Evolutionary conservation across 495 filamentous ascomycete species (phyloP).

Genomic region (Rostrohypoxylon terebratum): DNA sequence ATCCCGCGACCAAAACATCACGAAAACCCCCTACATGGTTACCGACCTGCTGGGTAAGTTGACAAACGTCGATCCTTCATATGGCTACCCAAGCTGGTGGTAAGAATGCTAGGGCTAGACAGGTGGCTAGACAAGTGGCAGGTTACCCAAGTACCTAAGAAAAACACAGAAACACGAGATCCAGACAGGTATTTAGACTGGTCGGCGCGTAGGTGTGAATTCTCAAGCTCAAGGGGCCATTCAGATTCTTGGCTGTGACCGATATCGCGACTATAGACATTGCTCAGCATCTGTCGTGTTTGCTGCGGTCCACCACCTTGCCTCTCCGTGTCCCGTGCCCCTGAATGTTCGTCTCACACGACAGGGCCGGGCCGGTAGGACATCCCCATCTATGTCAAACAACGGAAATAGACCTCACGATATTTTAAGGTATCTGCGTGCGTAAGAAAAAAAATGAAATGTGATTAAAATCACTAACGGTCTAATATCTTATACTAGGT

Average conservation of each 20-base stretch:
- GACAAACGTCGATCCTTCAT: slow-evolving; percentile 3
- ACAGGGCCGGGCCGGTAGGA: slow-evolving; percentile 7
- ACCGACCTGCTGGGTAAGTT: not conserved
- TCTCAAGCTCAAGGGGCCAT: not conserved
- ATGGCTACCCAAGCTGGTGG: not conserved
- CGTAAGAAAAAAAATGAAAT: not conserved
- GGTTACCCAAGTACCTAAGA: not conserved
- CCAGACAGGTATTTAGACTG: not conserved
- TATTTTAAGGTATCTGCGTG: not conserved
- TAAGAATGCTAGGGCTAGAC: not conserved
- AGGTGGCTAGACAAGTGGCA: not conserved
- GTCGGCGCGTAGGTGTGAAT: not conserved
- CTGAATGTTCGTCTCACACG: slow-evolving; percentile 24
- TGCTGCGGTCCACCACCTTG: slow-evolving; percentile 2
- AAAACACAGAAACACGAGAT: not conserved
- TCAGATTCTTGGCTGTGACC: slow-evolving; percentile 11
- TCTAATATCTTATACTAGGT: not conserved
- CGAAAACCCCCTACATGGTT: not conserved
- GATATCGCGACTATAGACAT: slow-evolving; percentile 11
- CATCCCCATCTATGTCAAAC: slow-evolving; percentile 32
- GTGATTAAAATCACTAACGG: not conserved
- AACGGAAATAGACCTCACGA: slow-evolving; percentile 18
- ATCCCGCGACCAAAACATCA: not conserved
- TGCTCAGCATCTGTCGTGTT: slow-evolving; percentile 35
- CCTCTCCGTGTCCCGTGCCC: not conserved